Evolutionary conservation across 768 basidiomycete species (phyloP), one percentile per base, ranked within the genome.

Genomic region (Suillus weaverae): DNA sequence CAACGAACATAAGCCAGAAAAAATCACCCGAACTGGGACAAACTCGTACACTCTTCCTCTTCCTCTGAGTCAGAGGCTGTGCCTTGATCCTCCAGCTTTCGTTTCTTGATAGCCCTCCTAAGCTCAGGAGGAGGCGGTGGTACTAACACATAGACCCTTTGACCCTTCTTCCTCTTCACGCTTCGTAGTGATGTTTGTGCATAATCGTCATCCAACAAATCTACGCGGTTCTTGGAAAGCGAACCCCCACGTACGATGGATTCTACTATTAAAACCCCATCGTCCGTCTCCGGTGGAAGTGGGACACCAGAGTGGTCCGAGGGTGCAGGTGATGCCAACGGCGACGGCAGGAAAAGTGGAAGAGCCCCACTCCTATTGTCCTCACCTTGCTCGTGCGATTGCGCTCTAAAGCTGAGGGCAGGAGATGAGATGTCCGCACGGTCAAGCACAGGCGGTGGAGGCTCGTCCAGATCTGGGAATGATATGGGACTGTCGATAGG

Each of bases 331-430:
- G 79, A 81, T 63, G 70, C 65, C 1, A 79, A 73, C 7, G 80
- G 80, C 46, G 83, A 85, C 43, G 84, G 84, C 35, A 85, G 68
- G 67, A 86, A 86, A 54, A 85, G 73, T 35, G 84, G 85, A 16
- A 79, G 66, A 57, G 71, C 76, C 10, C 71, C 72, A 59, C 64
- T 67, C 32, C 48, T 32, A 18, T 13, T 36, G 20, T 50, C 64
- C 18, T 60, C 66, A 38, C 51, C 70, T 50, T 64, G 62, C 64
- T 69, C 70, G 32, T 26, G 64, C 51, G 68, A 65, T 16, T 62
- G 62, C 32, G 51, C 55, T 8, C 65, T 65, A 33, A 67, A 61
- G 55, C 46, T 63, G 55, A 64, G 41, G 33, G 46, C 53, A 39
- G 56, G 62, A 9, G 60, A 46, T 44, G 64, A 64, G n/a, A 20